Evolutionary conservation across 2,329 filamentous ascomycete species (phyloP), one percentile per base, ranked within the genome.

Genomic region (Beauveria asiatica): DNA sequence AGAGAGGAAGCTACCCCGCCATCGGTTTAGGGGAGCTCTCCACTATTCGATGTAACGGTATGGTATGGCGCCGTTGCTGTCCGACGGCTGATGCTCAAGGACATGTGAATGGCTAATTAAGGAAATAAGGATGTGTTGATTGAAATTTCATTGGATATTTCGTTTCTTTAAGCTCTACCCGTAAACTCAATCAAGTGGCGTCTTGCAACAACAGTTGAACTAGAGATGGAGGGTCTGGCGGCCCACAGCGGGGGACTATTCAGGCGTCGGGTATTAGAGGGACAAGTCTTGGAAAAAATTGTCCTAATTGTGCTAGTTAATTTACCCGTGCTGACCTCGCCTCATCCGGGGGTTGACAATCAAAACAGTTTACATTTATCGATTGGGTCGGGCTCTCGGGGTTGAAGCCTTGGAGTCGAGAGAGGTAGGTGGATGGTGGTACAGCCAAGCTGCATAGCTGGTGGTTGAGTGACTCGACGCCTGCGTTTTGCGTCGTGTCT

Each of bases 1-100:
- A 39, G 19, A 17, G 30, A 41, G 27, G 33, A 50, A 59, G 46
- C 57, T 59, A 59, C 57, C 57, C 57, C 57, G 57, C 57, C 57
- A 59, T 53, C 25, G 11, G 2, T n/a, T 30, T 30, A 45, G 54
- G 49, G 48, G 57, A 52, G 48, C 57, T 59, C 48, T 39, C 57
- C 49, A 59, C 57, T 59, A 50, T 27, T 21, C 41, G n/a, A 25
- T 45, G 9, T 21, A 45, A 41, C 49, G 57, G 41, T 53, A 23
- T 45, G 57, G 41, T 53, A 23, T 45, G 27, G n/a, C 33, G 19
- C 33, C 27, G 33, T 23, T 39, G 25, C n/a, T 23, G 37, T 21
- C 37, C 21, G 30, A 57, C 19, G 8, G 54, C 27, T 57, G 54
- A 13, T 30, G 51, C 21, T 27, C 33, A 16, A 16, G 33, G 33